Conservation (phyloP, 1,284 basidiomycete species). For the Cryptococcus jaspeensis region DNA sequence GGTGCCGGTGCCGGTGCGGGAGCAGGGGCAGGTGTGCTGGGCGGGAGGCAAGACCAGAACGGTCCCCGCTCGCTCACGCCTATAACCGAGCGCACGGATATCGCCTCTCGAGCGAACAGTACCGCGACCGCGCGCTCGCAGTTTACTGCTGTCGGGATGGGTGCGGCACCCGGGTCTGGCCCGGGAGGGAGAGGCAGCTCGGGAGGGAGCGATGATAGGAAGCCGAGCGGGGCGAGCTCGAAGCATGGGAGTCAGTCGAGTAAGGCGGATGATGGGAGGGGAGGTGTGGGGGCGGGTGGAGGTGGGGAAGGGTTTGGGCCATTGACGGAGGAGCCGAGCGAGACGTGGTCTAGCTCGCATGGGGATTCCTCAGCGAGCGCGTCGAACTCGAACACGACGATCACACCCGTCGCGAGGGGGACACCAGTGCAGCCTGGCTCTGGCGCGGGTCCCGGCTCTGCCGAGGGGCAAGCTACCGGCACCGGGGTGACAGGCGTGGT, state of each 20-base stretch:
- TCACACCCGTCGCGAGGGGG: neutral
- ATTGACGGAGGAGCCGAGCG: constrained; percentile 15
- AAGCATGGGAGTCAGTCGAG: constrained; percentile 33
- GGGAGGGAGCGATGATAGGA: constrained; percentile 10
- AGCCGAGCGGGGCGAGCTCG: constrained; percentile 17
- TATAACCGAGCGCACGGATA: constrained; percentile 55
- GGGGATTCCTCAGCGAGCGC: no score
- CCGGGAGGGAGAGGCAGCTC: neutral
- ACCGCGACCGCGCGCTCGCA: constrained; percentile 23
- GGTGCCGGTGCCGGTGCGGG: neutral
- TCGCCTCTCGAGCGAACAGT: constrained; percentile 36
- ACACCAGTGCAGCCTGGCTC: neutral
- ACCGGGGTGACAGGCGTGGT: no score
- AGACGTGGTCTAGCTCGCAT: neutral
- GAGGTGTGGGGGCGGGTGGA: neutral
- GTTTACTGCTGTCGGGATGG: constrained; percentile 9
- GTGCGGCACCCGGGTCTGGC: neutral
- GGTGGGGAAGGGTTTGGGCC: constrained; percentile 9
- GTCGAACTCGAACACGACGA: neutral
- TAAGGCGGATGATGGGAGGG: constrained; percentile 3
- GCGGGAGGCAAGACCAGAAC: constrained; percentile 19
- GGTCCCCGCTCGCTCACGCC: constrained; percentile 52
- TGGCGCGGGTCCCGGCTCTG: neutral
- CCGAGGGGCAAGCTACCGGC: neutral
- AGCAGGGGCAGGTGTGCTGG: constrained; percentile 10